Evolutionary conservation across 2,329 filamentous ascomycete species (phyloP), one percentile per base, ranked within the genome.

Genomic region (Monilinia vaccinii-corymbosi): DNA sequence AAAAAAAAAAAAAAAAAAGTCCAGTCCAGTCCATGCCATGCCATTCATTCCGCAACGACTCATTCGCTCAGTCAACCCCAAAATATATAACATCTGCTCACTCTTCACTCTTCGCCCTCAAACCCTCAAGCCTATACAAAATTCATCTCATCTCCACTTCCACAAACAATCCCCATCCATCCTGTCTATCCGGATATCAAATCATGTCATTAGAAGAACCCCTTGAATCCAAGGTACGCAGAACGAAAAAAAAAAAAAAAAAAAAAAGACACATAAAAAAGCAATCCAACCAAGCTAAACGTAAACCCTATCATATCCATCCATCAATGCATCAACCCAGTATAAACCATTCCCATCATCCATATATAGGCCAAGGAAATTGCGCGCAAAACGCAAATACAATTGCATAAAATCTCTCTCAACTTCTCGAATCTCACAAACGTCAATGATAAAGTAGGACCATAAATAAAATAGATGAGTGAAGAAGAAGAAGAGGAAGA

Each of bases 121-220:
- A 21, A 21, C 10, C n/a, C 40, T 10, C 31, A 21, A 49, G 18
- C 18, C 34, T 10, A 49, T 49, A 31, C 31, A 34, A 34, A 49
- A 18, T n/a, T n/a, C n/a, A n/a, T n/a, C n/a, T 9, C 18, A 44
- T 44, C 36, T 16, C 25, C 28, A 5, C 13, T 23, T 36, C 32
- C 34, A n/a, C 18, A 16, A 21, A 44, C 3, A 21, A 28, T 16
- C 36, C 50, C 38, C 25, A 32, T 44, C 38, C 25, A 32, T 44
- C 38, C 50, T 25, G 38, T 53, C 50, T 53, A 53, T 44, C 25
- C 50, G 38, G 50, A 53, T 53, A 53, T 53, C 50, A 53, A 53
- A 44, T 53, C 50, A 44, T 44, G 50, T 53, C 50, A 42, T 53
- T 53, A 53, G n/a, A 53, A 32, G 18, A 23, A 6, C 50, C 50